phyloP scores from a whole-genome alignment of 2,329 filamentous ascomycete genomes.

The Aspergillus costaricaensis region DNA sequence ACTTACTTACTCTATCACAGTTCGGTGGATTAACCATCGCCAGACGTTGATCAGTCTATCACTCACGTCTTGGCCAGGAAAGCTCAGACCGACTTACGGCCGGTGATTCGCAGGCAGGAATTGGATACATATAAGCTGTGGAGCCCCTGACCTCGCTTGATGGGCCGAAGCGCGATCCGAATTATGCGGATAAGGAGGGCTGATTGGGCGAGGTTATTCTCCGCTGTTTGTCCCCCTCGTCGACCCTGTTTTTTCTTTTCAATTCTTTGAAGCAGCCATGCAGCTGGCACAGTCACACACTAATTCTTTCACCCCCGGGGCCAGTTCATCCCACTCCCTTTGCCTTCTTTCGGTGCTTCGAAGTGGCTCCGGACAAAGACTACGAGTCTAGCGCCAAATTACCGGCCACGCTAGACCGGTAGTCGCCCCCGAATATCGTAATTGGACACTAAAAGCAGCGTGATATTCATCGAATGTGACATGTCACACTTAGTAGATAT shows the following conservation, averaged over 20 bases:
- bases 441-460: background rate
- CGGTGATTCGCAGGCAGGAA: slow-evolving; percentile 12
- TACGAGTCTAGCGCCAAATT: background rate
- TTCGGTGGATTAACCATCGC: slow-evolving; percentile 15
- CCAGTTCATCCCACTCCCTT: background rate
- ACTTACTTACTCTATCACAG: slow-evolving; percentile 11
- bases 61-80: slow-evolving; percentile 16
- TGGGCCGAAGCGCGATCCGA: background rate
- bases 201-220: background rate
- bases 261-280: background rate
- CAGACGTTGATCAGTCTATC: slow-evolving; percentile 17
- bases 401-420: slow-evolving; percentile 11
- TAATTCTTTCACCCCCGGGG: background rate
- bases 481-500: slow-evolving; percentile 7
- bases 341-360: background rate
- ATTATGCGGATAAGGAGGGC: background rate
- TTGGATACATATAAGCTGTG: slow-evolving; percentile 21
- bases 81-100: slow-evolving; percentile 10
- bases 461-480: slow-evolving; percentile 19
- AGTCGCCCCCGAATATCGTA: background rate
- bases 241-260: background rate
- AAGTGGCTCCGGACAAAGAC: slow-evolving; percentile 3
- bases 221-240: slow-evolving; percentile 1
- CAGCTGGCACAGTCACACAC: background rate
- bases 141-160: slow-evolving; percentile 10